Base-by-base conservation (phyloP, 257 asterid species). In the Leptodermis oblonga region DNA sequence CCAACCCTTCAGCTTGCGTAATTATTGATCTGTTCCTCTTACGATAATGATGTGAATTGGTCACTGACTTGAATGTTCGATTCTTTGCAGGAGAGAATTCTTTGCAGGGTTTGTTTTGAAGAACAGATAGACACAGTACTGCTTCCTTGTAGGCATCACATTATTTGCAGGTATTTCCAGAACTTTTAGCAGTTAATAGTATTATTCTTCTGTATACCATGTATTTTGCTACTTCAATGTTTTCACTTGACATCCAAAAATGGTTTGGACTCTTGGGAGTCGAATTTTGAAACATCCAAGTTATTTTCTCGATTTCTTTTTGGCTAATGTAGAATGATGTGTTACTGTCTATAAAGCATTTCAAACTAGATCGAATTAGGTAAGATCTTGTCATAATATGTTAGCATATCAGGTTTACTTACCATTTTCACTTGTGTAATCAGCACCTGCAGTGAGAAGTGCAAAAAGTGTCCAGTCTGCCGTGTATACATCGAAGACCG, bases 391-490 rank as follows among this genome's bases (percentile, higher is more conserved):
- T 55, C 36, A 9, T 42, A 22, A 13, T n/a, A 4, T 42, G n/a
- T n/a, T n/a, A 15, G 25, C 5, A 45, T 18, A 11, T 34, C 41
- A 34, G 36, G 15, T 42, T 20, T 54, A 58, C 71, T 73, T 5
- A 53, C 5, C 42, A 26, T 25, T 52, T 52, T 61, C 61, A 6
- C 42, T 43, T n/a, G 13, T 56, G 17, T 49, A 43, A 33, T 73
- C 91, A 93, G 99, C 82, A 48, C 79, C 46, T 90, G 97, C 59
- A 76, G 92, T 26, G 97, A 85, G 31, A 90, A 84, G 84, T 93
- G 99, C 85, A 88, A 90, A 88, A 88, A 78, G 77, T 93, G 99
- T 82, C 99, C 99, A 42, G 82, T 93, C 53, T 93, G 99, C 74
- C 94, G 97, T 2, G 82, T 93, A 34, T 78, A 78, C 55, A 80